phyloP scores from a whole-genome alignment of 345 rosid genomes.

The Rhodamnia rubescens region DNA sequence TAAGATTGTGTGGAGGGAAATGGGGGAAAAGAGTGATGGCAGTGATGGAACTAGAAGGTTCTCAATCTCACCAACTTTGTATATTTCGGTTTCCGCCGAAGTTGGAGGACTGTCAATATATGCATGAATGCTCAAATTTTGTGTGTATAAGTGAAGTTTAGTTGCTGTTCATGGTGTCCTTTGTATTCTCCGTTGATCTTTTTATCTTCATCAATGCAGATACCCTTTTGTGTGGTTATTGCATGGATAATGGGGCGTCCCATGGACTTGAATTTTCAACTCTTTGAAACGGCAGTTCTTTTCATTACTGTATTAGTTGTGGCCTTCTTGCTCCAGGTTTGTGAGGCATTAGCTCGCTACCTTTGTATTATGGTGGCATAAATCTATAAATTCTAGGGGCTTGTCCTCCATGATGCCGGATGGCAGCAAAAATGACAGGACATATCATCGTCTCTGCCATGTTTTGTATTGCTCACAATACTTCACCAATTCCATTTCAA shows the following conservation, averaged over 20 bases:
- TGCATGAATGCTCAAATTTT: neutral
- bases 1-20: neutral
- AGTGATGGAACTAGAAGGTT: neutral
- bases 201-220: constrained; percentile 16
- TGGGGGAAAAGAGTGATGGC: neutral
- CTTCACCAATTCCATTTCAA: neutral
- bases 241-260: constrained; percentile 75
- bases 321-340: constrained; percentile 80
- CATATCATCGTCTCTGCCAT: neutral
- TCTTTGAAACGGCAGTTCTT: constrained; percentile 81
- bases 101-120: neutral
- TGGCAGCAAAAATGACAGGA: neutral
- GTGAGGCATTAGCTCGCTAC: neutral
- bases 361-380: neutral
- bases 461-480: neutral
- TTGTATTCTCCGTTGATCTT: neutral
- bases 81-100: neutral
- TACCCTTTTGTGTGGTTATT: constrained; percentile 70
- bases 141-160: neutral
- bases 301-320: constrained; percentile 67
- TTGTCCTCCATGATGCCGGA: neutral
- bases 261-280: constrained; percentile 80
- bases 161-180: neutral
- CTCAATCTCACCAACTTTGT: neutral
- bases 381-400: neutral